Conservation (phyloP, 2,329 filamentous ascomycete species). For the Neofusicoccum sp. region DNA sequence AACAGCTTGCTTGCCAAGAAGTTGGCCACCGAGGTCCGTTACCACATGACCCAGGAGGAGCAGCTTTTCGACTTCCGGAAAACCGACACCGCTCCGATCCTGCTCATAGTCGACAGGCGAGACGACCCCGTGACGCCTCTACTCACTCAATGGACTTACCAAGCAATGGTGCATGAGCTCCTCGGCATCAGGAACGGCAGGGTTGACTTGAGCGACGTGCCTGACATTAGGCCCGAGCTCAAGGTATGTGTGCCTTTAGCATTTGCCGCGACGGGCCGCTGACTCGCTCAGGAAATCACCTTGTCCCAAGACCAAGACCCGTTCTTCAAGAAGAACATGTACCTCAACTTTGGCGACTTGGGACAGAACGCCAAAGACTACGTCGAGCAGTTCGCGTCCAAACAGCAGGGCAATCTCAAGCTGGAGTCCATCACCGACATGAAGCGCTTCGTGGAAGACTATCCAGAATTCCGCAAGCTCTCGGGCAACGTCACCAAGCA, state of each 20-base stretch:
- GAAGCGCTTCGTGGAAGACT: slow-evolving; percentile 99
- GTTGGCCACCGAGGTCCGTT: slow-evolving; percentile 85
- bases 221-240: slow-evolving; percentile 80
- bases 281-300: slow-evolving; percentile 67
- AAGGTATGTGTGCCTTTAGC: slow-evolving; percentile 52
- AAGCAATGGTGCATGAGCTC: slow-evolving; percentile 98
- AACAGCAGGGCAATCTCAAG: slow-evolving; percentile 93
- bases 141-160: slow-evolving; percentile 97
- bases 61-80: slow-evolving; percentile 95
- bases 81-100: slow-evolving; percentile 88
- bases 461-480: slow-evolving; percentile 94
- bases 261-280: background rate
- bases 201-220: slow-evolving; percentile 80
- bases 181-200: slow-evolving; percentile 93
- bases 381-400: slow-evolving; percentile 95
- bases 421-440: slow-evolving; percentile 97
- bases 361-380: slow-evolving; percentile 98
- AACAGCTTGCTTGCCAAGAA: slow-evolving; percentile 90
- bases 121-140: slow-evolving; percentile 94
- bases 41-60: slow-evolving; percentile 92
- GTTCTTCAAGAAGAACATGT: slow-evolving; percentile 99
- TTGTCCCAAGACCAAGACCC: slow-evolving; percentile 95
- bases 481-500: slow-evolving; percentile 99
- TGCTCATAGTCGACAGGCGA: slow-evolving; percentile 84
- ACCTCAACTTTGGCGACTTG: slow-evolving; percentile 92